phyloP scores from a whole-genome alignment of 192 early-diverging fungal genomes.

The Pecoramyces ruminantium region DNA sequence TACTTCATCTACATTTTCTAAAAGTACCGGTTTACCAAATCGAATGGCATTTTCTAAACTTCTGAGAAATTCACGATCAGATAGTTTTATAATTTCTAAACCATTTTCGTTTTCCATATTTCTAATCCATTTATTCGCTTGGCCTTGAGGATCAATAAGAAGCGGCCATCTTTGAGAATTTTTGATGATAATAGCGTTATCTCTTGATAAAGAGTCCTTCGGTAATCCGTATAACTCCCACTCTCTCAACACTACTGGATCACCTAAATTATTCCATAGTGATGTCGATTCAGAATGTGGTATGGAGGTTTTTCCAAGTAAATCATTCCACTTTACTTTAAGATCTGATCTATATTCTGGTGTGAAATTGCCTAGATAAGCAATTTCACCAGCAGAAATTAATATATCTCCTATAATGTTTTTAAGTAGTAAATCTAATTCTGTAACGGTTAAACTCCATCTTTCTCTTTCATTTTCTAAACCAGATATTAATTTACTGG shows the following conservation, averaged over 20 bases:
- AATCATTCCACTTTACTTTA: constrained; percentile 22
- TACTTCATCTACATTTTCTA: constrained; percentile 37
- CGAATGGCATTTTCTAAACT: constrained; percentile 42
- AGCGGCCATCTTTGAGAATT: constrained; percentile 42
- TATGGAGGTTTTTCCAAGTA: constrained; percentile 15
- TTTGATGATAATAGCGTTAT: constrained; percentile 37
- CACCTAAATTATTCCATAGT: constrained; percentile 25
- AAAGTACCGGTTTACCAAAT: constrained; percentile 37
- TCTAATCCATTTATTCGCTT: constrained; percentile 51
- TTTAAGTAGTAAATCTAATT: neutral
- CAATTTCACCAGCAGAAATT: constrained; percentile 32
- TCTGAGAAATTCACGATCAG: constrained; percentile 34
- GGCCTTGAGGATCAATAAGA: constrained; percentile 42
- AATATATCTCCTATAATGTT: constrained; percentile 34
- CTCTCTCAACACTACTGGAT: constrained; percentile 31
- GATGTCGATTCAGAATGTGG: constrained; percentile 29
- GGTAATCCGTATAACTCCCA: constrained; percentile 39
- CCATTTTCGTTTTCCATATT: constrained; percentile 45
- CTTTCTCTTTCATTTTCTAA: constrained; percentile 40
- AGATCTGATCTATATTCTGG: constrained; percentile 24
- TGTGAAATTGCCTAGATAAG: constrained; percentile 40
- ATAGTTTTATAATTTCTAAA: constrained; percentile 36
- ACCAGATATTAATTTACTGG: constrained; percentile 33
- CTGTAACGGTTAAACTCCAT: constrained; percentile 33
- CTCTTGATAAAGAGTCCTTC: constrained; percentile 34